These are phyloP conservation scores for Spirogloea muscicola DNA, from an alignment of 139 green algal species.

Conservation along the genomic window DNA sequence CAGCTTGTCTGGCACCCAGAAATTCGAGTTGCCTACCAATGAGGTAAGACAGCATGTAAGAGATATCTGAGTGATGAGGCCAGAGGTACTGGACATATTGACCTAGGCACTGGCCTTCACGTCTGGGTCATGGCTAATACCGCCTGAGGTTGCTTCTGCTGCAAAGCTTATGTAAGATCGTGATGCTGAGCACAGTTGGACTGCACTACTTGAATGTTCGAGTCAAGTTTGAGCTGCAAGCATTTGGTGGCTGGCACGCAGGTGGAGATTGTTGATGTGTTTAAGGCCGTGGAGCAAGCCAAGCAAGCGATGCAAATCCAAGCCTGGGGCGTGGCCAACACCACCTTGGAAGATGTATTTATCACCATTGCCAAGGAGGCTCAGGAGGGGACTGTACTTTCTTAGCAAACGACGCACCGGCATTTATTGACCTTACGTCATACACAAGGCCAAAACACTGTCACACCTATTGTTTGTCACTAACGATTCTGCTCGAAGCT, in stretches of 20 bases:
- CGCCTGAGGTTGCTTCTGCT: background rate
- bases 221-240: background rate
- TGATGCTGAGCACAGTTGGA: background rate
- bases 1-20: constrained; percentile 61
- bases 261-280: constrained; percentile 42
- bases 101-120: background rate
- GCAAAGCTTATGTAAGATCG: background rate
- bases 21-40: constrained; percentile 57
- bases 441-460: no score
- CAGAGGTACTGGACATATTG: background rate
- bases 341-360: constrained; percentile 87
- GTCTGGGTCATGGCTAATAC: background rate
- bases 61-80: background rate
- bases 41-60: constrained; percentile 14
- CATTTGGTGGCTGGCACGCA: constrained; percentile 12
- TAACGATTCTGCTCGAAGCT: no score
- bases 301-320: constrained; percentile 54
- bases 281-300: constrained; percentile 20
- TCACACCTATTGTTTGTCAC: no score
- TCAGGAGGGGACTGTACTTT: no score
- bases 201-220: background rate
- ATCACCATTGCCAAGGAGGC: constrained; percentile 58
- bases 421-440: no score
- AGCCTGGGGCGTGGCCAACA: constrained; percentile 85
- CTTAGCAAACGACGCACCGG: no score